Evolutionary conservation across 257 asterid species (phyloP).

Genomic region (Verbena officinalis): DNA sequence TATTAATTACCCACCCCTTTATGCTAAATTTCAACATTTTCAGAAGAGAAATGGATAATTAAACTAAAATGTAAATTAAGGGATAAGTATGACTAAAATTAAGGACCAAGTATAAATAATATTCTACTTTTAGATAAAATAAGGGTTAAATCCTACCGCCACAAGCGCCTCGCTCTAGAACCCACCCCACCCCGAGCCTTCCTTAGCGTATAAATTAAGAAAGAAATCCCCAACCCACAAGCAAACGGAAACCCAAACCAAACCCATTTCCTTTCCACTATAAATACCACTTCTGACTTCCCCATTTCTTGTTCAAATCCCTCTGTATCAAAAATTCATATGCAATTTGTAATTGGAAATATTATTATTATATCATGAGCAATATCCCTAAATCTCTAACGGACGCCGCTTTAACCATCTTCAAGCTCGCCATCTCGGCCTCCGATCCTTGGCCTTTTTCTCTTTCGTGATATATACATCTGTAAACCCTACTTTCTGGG

Average conservation of each 20-base stretch:
- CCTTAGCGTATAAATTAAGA: conserved; percentile 33
- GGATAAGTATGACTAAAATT: no score
- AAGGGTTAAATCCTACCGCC: no score
- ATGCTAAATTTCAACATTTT: no score
- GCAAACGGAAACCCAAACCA: not conserved
- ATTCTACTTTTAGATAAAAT: no score
- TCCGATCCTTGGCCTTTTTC: conserved; percentile 96
- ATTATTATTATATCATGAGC: conserved; percentile 55
- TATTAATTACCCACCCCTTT: no score
- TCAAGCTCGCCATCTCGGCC: conserved; percentile 81
- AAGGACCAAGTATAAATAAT: no score
- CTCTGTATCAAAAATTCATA: conserved; percentile 21
- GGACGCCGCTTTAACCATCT: conserved; percentile 62
- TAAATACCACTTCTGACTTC: conserved; percentile 1
- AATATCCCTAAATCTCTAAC: conserved; percentile 71
- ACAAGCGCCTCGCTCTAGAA: no score
- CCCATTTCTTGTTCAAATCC: conserved; percentile 6
- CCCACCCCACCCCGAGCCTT: conserved; percentile 8
- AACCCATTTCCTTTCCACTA: not conserved
- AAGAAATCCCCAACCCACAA: not conserved
- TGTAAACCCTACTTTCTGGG: not conserved
- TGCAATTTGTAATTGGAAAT: conserved; percentile 20
- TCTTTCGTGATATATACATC: conserved; percentile 20
- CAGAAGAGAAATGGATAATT: no score
- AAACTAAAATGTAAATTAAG: no score